Evolutionary conservation across 768 basidiomycete species (phyloP).

Genomic region (Boletus coccyginus): DNA sequence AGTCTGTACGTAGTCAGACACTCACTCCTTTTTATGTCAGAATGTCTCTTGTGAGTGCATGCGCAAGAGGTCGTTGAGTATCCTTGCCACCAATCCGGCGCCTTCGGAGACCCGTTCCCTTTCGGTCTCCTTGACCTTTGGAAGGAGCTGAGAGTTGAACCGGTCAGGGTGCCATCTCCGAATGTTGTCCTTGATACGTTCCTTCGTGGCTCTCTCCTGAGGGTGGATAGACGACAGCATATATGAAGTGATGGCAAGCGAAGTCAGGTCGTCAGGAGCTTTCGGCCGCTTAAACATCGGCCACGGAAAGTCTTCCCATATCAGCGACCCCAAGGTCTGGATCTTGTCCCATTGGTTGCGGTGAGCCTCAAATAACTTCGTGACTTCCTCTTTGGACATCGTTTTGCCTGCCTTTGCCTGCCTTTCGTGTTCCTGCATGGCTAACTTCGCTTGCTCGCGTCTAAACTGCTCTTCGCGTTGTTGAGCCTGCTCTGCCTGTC

Average conservation of each 20-base stretch:
- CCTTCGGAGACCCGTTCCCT: constrained; percentile 66
- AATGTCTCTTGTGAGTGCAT: constrained; percentile 40
- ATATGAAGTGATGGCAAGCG: constrained; percentile 55
- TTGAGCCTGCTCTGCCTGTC: constrained; percentile 60
- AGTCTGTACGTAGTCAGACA: neutral
- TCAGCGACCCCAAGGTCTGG: constrained; percentile 38
- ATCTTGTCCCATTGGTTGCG: constrained; percentile 60
- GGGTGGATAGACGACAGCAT: constrained; percentile 57
- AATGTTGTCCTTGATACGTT: constrained; percentile 73
- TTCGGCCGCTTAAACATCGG: constrained; percentile 59
- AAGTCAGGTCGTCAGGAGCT: constrained; percentile 59
- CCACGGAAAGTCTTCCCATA: constrained; percentile 75
- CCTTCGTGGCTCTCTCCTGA: constrained; percentile 53
- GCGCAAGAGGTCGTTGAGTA: constrained; percentile 68
- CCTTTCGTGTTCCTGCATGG: constrained; percentile 48
- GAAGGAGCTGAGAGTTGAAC: constrained; percentile 67
- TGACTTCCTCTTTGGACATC: constrained; percentile 55
- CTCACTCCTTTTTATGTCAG: constrained; percentile 33
- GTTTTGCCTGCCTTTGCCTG: constrained; percentile 41
- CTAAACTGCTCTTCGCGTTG: constrained; percentile 69
- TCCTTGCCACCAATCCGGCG: constrained; percentile 69
- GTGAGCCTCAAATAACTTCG: constrained; percentile 56
- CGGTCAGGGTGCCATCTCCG: constrained; percentile 82
- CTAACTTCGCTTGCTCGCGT: constrained; percentile 61
- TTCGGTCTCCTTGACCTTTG: constrained; percentile 61